phyloP scores from a whole-genome alignment of 495 filamentous ascomycete genomes.

The Bacidia gigantensis region DNA sequence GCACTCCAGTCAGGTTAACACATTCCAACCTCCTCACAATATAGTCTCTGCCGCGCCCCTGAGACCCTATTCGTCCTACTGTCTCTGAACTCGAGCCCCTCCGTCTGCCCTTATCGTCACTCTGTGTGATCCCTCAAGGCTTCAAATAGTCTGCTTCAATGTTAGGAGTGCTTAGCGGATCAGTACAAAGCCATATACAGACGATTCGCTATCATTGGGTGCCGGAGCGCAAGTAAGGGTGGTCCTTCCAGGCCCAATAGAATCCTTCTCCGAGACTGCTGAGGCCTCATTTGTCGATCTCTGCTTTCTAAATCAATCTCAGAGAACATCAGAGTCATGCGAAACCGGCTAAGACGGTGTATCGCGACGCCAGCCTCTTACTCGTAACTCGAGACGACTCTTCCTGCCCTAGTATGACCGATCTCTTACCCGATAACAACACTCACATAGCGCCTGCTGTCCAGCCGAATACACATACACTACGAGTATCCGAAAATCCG shows the following conservation, averaged over 20 bases:
- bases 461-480: constrained; percentile 47
- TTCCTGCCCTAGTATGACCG: constrained; percentile 87
- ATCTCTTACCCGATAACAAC: constrained; percentile 48
- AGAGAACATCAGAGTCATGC: constrained; percentile 34
- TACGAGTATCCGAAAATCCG: constrained; percentile 40
- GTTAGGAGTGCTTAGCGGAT: neutral
- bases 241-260: no score
- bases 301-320: neutral
- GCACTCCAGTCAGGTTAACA: neutral
- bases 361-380: constrained; percentile 6
- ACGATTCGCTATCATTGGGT: neutral
- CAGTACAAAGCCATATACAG: neutral
- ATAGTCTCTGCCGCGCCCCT: neutral
- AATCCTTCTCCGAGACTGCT: no score
- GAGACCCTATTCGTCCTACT: neutral
- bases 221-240: no score
- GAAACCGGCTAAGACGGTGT: constrained; percentile 27
- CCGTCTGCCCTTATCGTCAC: neutral
- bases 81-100: neutral
- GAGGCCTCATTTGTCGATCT: no score
- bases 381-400: constrained; percentile 27
- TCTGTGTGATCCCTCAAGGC: neutral
- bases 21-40: neutral
- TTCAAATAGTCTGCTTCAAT: neutral
- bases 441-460: constrained; percentile 50